Conservation (phyloP, 768 basidiomycete genomes). For the Boletellus sp. region DNA sequence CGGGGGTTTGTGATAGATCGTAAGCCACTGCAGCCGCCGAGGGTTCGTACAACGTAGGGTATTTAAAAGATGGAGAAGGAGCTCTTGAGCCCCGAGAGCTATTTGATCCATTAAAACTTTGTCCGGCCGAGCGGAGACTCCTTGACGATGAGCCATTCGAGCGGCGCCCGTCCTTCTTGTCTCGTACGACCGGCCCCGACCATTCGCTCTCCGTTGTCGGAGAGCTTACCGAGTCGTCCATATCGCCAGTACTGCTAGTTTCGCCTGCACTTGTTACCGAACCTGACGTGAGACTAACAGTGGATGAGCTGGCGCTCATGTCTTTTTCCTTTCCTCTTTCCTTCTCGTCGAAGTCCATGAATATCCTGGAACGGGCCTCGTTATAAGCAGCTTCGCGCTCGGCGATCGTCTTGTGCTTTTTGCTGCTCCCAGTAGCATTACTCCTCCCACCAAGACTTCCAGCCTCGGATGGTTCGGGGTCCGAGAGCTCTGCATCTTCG, state of each 20-base stretch:
- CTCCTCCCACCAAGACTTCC: slow-evolving; percentile 74
- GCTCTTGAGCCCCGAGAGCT: slow-evolving; percentile 73
- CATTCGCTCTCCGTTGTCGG: slow-evolving; percentile 82
- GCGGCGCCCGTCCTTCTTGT: slow-evolving; percentile 52
- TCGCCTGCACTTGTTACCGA: slow-evolving; percentile 57
- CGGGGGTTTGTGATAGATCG: slow-evolving; percentile 30
- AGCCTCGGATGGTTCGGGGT: slow-evolving; percentile 74
- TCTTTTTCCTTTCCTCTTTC: slow-evolving; percentile 67
- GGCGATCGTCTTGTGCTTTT: slow-evolving; percentile 75
- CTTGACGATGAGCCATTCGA: slow-evolving; percentile 59
- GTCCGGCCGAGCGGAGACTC: slow-evolving; percentile 52
- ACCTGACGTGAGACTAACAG: slow-evolving; percentile 65
- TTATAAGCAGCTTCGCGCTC: slow-evolving; percentile 89
- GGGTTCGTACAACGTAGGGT: slow-evolving; percentile 70
- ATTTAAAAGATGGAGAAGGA: slow-evolving; percentile 69
- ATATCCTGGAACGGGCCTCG: slow-evolving; percentile 80
- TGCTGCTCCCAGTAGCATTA: slow-evolving; percentile 56
- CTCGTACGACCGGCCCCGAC: slow-evolving; percentile 56
- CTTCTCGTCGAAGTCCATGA: slow-evolving; percentile 76
- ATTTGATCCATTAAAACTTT: slow-evolving; percentile 48
- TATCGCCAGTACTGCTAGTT: slow-evolving; percentile 59
- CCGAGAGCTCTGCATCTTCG: slow-evolving; percentile 75
- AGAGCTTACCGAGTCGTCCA: slow-evolving; percentile 66
- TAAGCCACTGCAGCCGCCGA: slow-evolving; percentile 28
- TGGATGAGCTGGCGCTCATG: slow-evolving; percentile 73